phyloP scores from a whole-genome alignment of 2,329 filamentous ascomycete genomes.

The Teratosphaeriaceae sp. region DNA sequence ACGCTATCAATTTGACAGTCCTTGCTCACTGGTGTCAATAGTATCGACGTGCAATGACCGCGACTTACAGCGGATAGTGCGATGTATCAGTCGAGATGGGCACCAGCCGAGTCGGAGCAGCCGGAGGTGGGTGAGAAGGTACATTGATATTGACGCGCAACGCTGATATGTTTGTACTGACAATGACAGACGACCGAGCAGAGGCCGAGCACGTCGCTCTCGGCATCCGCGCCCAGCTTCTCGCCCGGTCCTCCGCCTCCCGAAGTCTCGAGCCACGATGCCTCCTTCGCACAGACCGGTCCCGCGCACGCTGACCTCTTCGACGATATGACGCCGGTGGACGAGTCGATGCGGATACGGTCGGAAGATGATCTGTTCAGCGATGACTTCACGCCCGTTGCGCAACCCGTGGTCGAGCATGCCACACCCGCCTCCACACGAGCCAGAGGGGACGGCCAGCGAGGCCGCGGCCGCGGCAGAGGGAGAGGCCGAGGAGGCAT shows the following conservation, averaged over 20 bases:
- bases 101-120: conserved; percentile 10
- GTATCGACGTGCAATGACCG: too few relatives aligned
- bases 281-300: conserved; percentile 30
- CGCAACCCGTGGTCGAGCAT: conserved; percentile 34
- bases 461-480: conserved; percentile 17
- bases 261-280: conserved; percentile 19
- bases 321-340: conserved; percentile 28
- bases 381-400: conserved; percentile 43
- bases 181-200: background rate
- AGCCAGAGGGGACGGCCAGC: conserved; percentile 11
- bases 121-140: conserved; percentile 3
- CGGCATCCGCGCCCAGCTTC: conserved; percentile 13
- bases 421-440: conserved; percentile 7
- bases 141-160: background rate
- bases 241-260: conserved; percentile 10
- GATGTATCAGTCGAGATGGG: conserved; percentile 17
- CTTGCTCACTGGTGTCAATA: too few relatives aligned
- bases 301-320: conserved; percentile 28
- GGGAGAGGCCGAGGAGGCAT: conserved; percentile 13
- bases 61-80: too few relatives aligned
- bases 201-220: conserved; percentile 8
- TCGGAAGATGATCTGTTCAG: conserved; percentile 46
- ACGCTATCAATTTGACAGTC: too few relatives aligned
- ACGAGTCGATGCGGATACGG: conserved; percentile 45
- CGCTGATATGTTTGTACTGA: background rate